Percentiles rank a stretch among this genome's conserved stretches.
Evolutionary conservation across 2,329 filamentous ascomycete genomes (phyloP).

Genomic region (Fusarium citri): DNA sequence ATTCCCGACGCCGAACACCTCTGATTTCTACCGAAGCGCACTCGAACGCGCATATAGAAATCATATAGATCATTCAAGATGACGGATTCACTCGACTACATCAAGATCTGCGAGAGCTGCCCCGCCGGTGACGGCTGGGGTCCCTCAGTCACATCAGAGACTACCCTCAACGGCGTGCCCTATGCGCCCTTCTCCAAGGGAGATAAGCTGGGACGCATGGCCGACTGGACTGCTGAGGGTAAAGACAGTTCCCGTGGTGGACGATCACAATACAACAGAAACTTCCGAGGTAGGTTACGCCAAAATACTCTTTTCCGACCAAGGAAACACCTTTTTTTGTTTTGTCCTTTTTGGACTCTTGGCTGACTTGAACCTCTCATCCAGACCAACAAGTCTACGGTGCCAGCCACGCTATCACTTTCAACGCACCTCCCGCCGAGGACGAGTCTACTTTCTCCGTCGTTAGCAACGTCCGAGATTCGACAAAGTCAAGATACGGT

Average conservation of each 20-base stretch:
- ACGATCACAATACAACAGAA: slow-evolving; percentile 89
- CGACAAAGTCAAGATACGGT: slow-evolving; percentile 86
- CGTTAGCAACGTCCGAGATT: slow-evolving; percentile 92
- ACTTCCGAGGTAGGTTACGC: slow-evolving; percentile 81
- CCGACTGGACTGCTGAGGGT: slow-evolving; percentile 94
- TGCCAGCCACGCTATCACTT: slow-evolving; percentile 84
- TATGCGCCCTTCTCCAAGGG: slow-evolving; percentile 99
- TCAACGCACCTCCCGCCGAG: slow-evolving; percentile 91
- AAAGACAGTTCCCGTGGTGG: slow-evolving; percentile 86
- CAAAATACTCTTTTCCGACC: neutral
- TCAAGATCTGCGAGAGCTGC: slow-evolving; percentile 76
- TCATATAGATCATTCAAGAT: slow-evolving; percentile 50
- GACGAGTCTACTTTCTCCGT: slow-evolving; percentile 98
- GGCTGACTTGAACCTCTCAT: slow-evolving; percentile 14
- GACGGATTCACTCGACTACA: slow-evolving; percentile 66
- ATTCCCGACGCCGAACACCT: slow-evolving; percentile 27
- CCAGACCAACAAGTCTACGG: slow-evolving; percentile 97
- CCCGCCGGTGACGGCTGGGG: slow-evolving; percentile 88
- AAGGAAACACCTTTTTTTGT: neutral
- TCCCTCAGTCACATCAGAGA: slow-evolving; percentile 82
- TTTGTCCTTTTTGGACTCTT: slow-evolving; percentile 5
- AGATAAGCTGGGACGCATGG: slow-evolving; percentile 99
- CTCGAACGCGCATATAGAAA: slow-evolving; percentile 25
- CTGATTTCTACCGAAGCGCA: slow-evolving; percentile 23
- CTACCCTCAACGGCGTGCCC: slow-evolving; percentile 91